phyloP scores from a whole-genome alignment of 1,284 basidiomycete species.

The Phenoliferia sp. region DNA sequence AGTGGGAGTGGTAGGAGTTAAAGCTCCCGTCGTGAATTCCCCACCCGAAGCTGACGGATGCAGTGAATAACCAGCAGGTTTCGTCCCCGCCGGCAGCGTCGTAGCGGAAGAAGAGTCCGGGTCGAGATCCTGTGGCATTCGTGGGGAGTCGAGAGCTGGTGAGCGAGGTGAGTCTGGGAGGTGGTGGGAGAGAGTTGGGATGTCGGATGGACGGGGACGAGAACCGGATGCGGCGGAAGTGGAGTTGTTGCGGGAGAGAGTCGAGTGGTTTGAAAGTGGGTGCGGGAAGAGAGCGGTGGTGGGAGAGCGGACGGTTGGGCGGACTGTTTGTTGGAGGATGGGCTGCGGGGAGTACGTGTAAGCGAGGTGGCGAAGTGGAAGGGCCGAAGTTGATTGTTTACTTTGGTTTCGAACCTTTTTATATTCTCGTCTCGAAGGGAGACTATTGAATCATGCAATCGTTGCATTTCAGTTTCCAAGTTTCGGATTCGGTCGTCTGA shows the following conservation, averaged over 20 bases:
- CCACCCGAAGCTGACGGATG: conserved; percentile 3
- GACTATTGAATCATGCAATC: conserved; percentile 58
- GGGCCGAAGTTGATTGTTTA: too few relatives aligned
- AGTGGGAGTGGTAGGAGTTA: conserved; percentile 29
- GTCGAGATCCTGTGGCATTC: not conserved
- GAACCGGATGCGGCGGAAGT: too few relatives aligned
- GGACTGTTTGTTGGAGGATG: too few relatives aligned
- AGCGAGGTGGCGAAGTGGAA: too few relatives aligned
- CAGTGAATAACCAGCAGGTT: not conserved
- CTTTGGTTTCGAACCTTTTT: not conserved
- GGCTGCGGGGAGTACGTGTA: too few relatives aligned
- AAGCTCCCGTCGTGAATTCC: conserved; percentile 10
- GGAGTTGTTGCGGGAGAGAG: conserved; percentile 20
- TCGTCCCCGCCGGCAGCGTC: not conserved
- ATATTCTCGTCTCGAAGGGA: conserved; percentile 29
- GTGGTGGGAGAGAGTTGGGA: not conserved
- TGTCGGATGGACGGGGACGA: not conserved
- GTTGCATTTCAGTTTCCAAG: conserved; percentile 71
- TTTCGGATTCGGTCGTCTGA: conserved; percentile 61
- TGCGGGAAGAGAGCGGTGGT: conserved; percentile 23
- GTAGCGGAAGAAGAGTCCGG: not conserved
- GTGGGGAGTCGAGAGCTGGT: conserved; percentile 22
- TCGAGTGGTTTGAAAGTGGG: conserved; percentile 29
- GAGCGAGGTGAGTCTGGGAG: conserved; percentile 26
- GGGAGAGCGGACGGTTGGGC: conserved; percentile 21